Evolutionary conservation across 2,329 filamentous ascomycete species (phyloP).

Genomic region (Daldinia sp.): DNA sequence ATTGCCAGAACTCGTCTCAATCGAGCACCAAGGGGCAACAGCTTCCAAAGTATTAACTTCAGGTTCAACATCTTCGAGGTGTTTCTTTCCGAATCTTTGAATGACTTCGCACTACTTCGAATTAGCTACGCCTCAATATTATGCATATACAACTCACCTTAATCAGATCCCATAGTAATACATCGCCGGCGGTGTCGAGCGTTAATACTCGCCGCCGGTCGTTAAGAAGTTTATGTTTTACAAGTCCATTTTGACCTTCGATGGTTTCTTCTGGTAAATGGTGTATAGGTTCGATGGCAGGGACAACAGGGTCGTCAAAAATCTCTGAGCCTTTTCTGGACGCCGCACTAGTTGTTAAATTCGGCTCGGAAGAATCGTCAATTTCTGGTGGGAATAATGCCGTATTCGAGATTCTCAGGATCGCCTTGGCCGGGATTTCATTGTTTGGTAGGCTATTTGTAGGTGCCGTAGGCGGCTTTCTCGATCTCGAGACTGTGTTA

Average conservation of each 20-base stretch:
- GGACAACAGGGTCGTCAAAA: conserved; percentile 57
- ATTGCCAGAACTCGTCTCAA: conserved; percentile 91
- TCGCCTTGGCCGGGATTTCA: conserved; percentile 78
- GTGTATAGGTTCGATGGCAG: conserved; percentile 68
- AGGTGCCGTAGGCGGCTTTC: conserved; percentile 48
- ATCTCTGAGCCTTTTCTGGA: conserved; percentile 67
- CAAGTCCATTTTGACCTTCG: conserved; percentile 92
- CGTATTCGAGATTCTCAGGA: conserved; percentile 85
- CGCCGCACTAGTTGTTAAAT: conserved; percentile 51
- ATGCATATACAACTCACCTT: conserved; percentile 62
- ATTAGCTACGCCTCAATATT: conserved; percentile 29
- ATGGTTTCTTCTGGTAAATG: conserved; percentile 80
- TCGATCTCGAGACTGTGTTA: conserved; percentile 51
- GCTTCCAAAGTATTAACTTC: conserved; percentile 88
- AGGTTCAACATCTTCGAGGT: conserved; percentile 89
- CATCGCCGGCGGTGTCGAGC: conserved; percentile 92
- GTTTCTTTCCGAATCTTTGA: conserved; percentile 90
- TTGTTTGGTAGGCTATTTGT: conserved; percentile 56
- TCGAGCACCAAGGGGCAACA: conserved; percentile 94
- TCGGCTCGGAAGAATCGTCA: conserved; percentile 62
- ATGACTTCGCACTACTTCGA: conserved; percentile 77
- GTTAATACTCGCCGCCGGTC: conserved; percentile 90
- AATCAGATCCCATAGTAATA: conserved; percentile 92
- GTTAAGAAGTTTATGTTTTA: conserved; percentile 92
- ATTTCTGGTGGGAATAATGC: conserved; percentile 73